A percentile compares a stretch with the other conserved stretches of the same genome.
Evolutionary conservation across 164 flowering plant genomes (phyloP).

Genomic region (Protea cynaroides): DNA sequence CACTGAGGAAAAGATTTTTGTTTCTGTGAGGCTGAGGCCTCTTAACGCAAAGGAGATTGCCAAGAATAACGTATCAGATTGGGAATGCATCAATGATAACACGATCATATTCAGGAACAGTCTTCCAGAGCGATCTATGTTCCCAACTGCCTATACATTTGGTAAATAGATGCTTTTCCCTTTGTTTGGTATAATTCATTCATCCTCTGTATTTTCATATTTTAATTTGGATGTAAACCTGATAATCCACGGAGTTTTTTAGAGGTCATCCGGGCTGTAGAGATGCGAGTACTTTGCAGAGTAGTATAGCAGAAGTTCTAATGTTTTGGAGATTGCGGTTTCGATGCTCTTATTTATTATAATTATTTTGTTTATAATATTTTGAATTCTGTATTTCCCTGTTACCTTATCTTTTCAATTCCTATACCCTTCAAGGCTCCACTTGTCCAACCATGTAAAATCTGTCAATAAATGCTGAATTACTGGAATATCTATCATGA

Average conservation of each 20-base stretch:
- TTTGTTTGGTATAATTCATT: neutral
- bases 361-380: neutral
- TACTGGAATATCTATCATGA: neutral
- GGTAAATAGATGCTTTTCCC: conserved; percentile 38
- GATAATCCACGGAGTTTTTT: conserved; percentile 1
- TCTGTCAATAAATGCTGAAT: neutral
- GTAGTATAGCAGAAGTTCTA: neutral
- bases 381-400: no score
- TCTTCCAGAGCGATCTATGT: conserved; percentile 75
- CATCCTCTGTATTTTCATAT: neutral
- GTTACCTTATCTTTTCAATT: neutral
- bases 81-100: conserved; percentile 96
- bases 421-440: no score
- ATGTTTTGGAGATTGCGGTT: neutral
- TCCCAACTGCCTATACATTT: conserved; percentile 79
- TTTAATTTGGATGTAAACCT: neutral
- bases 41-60: conserved; percentile 77
- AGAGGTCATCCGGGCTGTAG: neutral
- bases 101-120: conserved; percentile 83
- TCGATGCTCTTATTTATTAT: neutral
- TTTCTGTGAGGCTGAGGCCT: conserved; percentile 93
- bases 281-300: no score
- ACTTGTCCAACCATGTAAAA: no score
- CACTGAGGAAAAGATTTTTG: conserved; percentile 77
- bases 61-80: conserved; percentile 76